Conservation (phyloP, 2,329 filamentous ascomycete genomes). For the Fusarium fujikuroi region DNA sequence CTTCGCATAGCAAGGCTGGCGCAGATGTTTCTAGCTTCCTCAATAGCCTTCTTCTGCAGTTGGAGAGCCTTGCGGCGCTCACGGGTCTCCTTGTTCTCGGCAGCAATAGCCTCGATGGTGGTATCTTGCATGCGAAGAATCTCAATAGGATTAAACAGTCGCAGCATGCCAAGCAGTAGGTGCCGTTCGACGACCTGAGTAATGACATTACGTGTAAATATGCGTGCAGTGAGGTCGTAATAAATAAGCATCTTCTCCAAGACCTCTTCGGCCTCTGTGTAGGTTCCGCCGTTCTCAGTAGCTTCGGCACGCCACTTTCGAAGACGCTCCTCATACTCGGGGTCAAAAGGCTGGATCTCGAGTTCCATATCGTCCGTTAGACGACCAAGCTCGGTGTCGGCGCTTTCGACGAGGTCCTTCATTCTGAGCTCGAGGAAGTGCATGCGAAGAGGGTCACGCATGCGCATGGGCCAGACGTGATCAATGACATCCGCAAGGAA, state of each 20-base stretch:
- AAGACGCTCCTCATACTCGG: conserved; percentile 63
- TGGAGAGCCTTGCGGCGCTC: conserved; percentile 61
- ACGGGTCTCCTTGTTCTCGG: conserved; percentile 64
- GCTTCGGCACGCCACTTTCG: conserved; percentile 57
- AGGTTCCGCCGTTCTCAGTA: conserved; percentile 57
- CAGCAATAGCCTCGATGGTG: conserved; percentile 61
- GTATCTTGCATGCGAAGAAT: conserved; percentile 58
- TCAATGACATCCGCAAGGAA: conserved; percentile 63
- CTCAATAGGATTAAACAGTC: conserved; percentile 63
- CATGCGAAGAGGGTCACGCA: conserved; percentile 61
- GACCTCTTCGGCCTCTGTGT: conserved; percentile 63
- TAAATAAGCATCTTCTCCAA: conserved; percentile 67
- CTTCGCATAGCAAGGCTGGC: conserved; percentile 63
- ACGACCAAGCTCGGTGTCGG: conserved; percentile 58
- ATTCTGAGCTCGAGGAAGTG: conserved; percentile 62
- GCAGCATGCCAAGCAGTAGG: conserved; percentile 62
- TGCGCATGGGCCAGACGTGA: conserved; percentile 61
- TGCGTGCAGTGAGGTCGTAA: conserved; percentile 63
- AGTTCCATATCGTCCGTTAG: conserved; percentile 63
- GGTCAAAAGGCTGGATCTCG: conserved; percentile 64
- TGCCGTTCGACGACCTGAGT: conserved; percentile 64
- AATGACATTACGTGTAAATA: conserved; percentile 63
- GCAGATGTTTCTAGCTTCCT: conserved; percentile 61
- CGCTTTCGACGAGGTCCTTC: conserved; percentile 58
- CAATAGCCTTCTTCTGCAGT: conserved; percentile 60